Conservation (phyloP, 441 rosid genomes). For the Euphorbia corollata region DNA sequence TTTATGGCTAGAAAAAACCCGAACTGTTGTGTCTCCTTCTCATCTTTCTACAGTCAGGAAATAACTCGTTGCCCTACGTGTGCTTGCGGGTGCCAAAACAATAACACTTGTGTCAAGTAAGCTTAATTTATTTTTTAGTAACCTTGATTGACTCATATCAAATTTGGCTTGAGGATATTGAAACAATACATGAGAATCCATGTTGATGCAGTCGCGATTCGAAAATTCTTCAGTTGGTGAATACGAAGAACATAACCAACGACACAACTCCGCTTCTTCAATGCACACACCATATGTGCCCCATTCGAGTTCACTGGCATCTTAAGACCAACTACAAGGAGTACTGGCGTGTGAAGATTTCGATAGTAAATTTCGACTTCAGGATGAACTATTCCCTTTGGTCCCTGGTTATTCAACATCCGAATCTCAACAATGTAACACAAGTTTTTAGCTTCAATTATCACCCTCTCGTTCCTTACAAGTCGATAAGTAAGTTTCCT, state of each 20-base stretch:
- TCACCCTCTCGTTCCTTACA: constrained; percentile 62
- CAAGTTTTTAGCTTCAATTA: constrained; percentile 81
- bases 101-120: constrained; percentile 56
- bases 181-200: background rate
- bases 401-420: constrained; percentile 68
- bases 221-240: constrained; percentile 47
- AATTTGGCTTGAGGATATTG: background rate
- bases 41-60: constrained; percentile 77
- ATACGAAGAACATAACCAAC: constrained; percentile 47
- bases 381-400: constrained; percentile 60
- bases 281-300: constrained; percentile 87
- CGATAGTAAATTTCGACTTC: constrained; percentile 69
- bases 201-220: constrained; percentile 48
- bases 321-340: constrained; percentile 70
- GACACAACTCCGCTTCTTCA: constrained; percentile 53
- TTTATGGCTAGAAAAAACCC: constrained; percentile 73
- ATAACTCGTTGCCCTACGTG: constrained; percentile 76
- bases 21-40: constrained; percentile 73
- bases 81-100: constrained; percentile 75
- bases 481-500: constrained; percentile 52
- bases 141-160: too few species aligned
- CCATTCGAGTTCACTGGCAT: constrained; percentile 83
- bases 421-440: constrained; percentile 70
- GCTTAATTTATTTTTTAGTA: background rate
- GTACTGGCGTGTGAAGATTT: constrained; percentile 70